Base-by-base conservation (phyloP, 306 rosid species). In the Betula pendula region DNA sequence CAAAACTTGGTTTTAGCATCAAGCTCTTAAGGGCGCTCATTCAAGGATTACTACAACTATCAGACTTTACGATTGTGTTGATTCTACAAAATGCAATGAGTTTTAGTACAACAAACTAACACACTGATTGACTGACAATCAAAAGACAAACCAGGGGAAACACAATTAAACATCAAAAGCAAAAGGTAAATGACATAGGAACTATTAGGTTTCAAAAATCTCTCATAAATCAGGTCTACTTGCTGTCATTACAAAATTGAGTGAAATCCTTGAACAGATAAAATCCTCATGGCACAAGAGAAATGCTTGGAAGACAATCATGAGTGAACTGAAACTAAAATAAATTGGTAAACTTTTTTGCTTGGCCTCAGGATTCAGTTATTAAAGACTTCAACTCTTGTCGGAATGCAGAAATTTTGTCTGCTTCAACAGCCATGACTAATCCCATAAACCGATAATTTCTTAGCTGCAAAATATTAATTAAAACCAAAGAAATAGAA, bases 401-500 rank as follows among this genome's bases (percentile, higher is more conserved):
- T 52, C 88, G 87, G 84, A 93, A 93, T 62, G 84, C 15, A 58
- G 89, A 73, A 49, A 93, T 70, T 72, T 87, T 84, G 52, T 68
- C 86, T 67, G 90, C 92, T 77, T 85, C 81, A 65, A 89, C 79
- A 8, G 70, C 87, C 95, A 93, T 88, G 80, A 88, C 88, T 75
- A 89, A 76, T 15, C 97, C 97, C 84, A 74, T 83, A 29, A 81
- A 43, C 82, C 72, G 73, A 81, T 89, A 88, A 80, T 76, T 89
- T 79, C 75, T 85, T 50, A 93, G 75, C 94, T 93, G 93, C 84
- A 72, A 47, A 78, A 79, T 6, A 66, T 16, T 35, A 35, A 9
- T 35, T 9, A 38, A 17, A 19, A 35, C 70, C 2, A 19, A 60
- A 12, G 69, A 47, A 80, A 44, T 48, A 56, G 69, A 65, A 49